Evolutionary conservation across 805 yeast genomes (phyloP), one percentile per base, ranked within the genome.

Genomic region (Candida nanaspora): DNA sequence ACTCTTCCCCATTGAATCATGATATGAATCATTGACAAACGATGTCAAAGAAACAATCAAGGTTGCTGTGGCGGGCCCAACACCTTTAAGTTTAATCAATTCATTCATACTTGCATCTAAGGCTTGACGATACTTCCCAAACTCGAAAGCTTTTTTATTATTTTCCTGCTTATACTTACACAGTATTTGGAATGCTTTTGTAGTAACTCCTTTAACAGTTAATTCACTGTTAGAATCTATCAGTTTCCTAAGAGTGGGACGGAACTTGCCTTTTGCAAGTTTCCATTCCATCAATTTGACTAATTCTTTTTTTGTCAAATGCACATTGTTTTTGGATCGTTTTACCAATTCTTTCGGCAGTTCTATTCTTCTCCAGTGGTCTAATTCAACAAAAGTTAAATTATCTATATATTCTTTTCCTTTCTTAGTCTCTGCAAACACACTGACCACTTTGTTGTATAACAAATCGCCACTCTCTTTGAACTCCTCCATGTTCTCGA

Each of bases 41-140:
- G 39, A 25, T 18, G 43, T 33, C 16, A 70, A 45, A 1, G 75
- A 69, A 32, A 68, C 45, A 0, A 72, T 49, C 40, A 72, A 56
- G 33, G 74, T 67, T 3, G 69, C 72, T 6, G 75, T 71, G 6
- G 78, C 78, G 1, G 76, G 75, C 0, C 78, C 78, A 5, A 72
- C 73, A 0, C 76, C 78, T 35, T 56, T 55, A 31, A 72, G 54
- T 31, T 56, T 58, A 43, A 70, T 63, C 4, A 65, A 39, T 21
- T 44, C 46, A 26, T n/a, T n/a, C n/a, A n/a, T 28, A 16, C n/a
- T 5, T 13, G 5, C 6, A 13, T 6, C n/a, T 6, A 28, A 14
- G 6, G 14, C n/a, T 16, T 7, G n/a, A 6, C n/a, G 13, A 28
- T 28, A 28, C 61, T 61, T 38, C 69, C 36, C 3, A 67, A n/a